phyloP scores from a whole-genome alignment of 768 basidiomycete species.

The Favolaschia claudopus region DNA sequence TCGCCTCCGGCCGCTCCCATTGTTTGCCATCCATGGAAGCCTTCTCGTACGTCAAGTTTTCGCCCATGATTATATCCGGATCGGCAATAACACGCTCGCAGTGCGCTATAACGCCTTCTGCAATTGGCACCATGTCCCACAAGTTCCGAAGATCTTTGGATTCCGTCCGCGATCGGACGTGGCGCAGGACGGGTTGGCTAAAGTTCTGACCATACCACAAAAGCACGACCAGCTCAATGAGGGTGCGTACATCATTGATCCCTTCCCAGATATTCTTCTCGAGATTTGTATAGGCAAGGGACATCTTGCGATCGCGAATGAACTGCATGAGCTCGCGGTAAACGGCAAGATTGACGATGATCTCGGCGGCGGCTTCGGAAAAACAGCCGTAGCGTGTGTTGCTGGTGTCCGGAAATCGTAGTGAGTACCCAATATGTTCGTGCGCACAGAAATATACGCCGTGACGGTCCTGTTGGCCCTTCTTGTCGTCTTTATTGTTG shows the following conservation, averaged over 20 bases:
- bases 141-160: not conserved
- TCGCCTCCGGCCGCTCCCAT: constrained; percentile 15
- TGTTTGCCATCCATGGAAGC: constrained; percentile 4
- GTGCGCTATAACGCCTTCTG: not conserved
- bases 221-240: constrained; percentile 23
- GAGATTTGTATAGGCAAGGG: too few species aligned
- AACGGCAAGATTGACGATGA: too few species aligned
- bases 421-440: too few species aligned
- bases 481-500: too few species aligned
- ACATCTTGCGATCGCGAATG: too few species aligned
- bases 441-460: too few species aligned
- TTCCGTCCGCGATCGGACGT: not conserved
- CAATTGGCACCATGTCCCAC: not conserved
- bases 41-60: not conserved
- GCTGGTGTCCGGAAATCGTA: too few species aligned
- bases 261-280: too few species aligned
- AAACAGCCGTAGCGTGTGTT: too few species aligned
- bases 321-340: too few species aligned
- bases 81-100: not conserved
- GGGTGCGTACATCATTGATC: not conserved
- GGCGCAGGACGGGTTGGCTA: constrained; percentile 6
- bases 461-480: too few species aligned
- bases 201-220: constrained; percentile 11
- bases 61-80: not conserved
- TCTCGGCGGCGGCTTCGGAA: too few species aligned